These are phyloP conservation scores for Aspergillus sp. DNA, from an alignment of 2,329 filamentous ascomycete species.

Conservation along the genomic window DNA sequence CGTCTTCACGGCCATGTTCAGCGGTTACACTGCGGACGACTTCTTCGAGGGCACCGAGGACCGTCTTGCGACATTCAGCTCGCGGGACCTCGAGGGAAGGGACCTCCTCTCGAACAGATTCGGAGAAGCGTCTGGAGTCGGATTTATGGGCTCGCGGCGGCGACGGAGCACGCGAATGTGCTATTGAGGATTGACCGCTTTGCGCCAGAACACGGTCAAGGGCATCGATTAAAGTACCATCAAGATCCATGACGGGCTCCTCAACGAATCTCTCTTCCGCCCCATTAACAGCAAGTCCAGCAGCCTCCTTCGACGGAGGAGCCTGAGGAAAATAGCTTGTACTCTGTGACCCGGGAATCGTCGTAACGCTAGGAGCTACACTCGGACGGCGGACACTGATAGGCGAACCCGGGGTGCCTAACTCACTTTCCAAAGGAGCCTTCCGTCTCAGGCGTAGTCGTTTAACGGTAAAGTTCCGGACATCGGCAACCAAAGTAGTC, in stretches of 20 bases:
- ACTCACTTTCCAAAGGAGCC: conserved; percentile 22
- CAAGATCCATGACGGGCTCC: conserved; percentile 50
- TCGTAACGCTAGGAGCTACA: conserved; percentile 15
- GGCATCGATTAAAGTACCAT: conserved; percentile 50
- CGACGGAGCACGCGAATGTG: conserved; percentile 35
- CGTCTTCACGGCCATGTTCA: conserved; percentile 37
- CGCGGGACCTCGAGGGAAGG: conserved; percentile 40
- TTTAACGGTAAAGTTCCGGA: conserved; percentile 47
- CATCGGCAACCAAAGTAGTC: conserved; percentile 50
- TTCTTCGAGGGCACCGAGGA: conserved; percentile 50
- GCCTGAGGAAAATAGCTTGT: conserved; percentile 18
- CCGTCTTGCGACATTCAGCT: conserved; percentile 46
- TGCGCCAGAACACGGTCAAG: conserved; percentile 47
- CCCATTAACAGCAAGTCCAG: conserved; percentile 16
- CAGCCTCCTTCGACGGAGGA: conserved; percentile 5
- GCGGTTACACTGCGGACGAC: conserved; percentile 49
- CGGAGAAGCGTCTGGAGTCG: conserved; percentile 19
- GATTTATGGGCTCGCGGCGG: conserved; percentile 29
- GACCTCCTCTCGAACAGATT: conserved; percentile 20
- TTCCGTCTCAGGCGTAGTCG: conserved; percentile 47
- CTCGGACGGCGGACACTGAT: conserved; percentile 16
- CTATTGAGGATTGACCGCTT: conserved; percentile 35
- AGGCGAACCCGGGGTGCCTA: conserved; percentile 11
- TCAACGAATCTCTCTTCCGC: conserved; percentile 46
- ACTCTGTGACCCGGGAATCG: conserved; percentile 14